These are phyloP conservation scores for Takakia lepidozioides DNA, from an alignment of 225 moss, liverwort and hornwort species.

Conservation along the genomic window DNA sequence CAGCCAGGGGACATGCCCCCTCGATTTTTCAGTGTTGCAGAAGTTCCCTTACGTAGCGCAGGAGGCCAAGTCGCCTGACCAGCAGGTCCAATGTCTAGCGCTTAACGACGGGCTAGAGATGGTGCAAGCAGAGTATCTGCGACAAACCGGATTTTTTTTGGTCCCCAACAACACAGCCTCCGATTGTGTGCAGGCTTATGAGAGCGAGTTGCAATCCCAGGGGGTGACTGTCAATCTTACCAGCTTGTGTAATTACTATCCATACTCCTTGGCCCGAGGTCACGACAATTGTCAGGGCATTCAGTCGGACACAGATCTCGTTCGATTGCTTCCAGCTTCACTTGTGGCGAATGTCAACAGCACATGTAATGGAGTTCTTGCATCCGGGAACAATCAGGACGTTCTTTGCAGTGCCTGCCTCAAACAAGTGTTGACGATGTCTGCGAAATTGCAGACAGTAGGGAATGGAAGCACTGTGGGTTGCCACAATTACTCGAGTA, in stretches of 20 bases:
- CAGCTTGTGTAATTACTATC: too few relatives aligned
- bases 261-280: too few relatives aligned
- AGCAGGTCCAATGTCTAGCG: constrained; percentile 4
- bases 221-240: constrained; percentile 1
- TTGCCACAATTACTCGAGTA: constrained; percentile 10
- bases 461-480: constrained; percentile 1
- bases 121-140: constrained; percentile 18
- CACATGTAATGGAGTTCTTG: too few relatives aligned
- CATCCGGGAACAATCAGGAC: too few relatives aligned
- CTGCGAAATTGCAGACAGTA: too few relatives aligned
- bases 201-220: constrained; percentile 16
- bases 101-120: constrained; percentile 8
- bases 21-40: constrained; percentile 6
- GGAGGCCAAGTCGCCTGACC: not conserved
- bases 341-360: too few relatives aligned
- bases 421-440: too few relatives aligned
- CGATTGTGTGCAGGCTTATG: constrained; percentile 15
- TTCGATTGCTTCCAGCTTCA: too few relatives aligned
- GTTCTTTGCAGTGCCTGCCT: too few relatives aligned
- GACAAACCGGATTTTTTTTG: constrained; percentile 21
- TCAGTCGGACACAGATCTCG: too few relatives aligned
- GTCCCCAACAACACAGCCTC: constrained; percentile 11
- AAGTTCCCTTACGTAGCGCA: constrained; percentile 18
- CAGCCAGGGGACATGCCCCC: not conserved
- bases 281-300: too few relatives aligned